Base-by-base conservation (phyloP, 495 filamentous ascomycete species). In the Xylaria acuta region DNA sequence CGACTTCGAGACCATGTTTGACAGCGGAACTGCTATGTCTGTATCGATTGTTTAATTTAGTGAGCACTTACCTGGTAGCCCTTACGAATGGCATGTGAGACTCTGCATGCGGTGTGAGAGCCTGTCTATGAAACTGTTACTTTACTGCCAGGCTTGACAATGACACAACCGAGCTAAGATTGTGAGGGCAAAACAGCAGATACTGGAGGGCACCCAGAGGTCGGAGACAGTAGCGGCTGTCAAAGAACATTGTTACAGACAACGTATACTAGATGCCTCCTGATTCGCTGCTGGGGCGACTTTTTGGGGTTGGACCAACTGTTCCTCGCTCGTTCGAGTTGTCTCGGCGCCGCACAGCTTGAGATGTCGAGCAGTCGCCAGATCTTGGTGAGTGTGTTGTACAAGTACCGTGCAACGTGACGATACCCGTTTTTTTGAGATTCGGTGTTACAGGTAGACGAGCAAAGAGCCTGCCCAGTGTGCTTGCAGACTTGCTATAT, bases 281-380 rank as follows among this genome's bases (percentile, higher is more conserved):
- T 47, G 38, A 53, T 56, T 64, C 49, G 58, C 30, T 20, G 43
- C 47, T n/a, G 18, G 7, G 7, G 18, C 63, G 5, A 25, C 0
- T 3, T 69, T 47, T 49, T 16, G 32, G 59, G 43, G 36, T 71
- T 22, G 18, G 38, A 30, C 58, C 32, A 25, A 43, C 30, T 70
- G 32, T 51, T 53, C 32, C 41, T 41, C 58, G 0, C 58, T 56
- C 58, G 36, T 34, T 40, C 32, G 27, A 41, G n/a, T 16, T 64
- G 69, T 64, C 49, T 64, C 59, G 69, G 69, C 45, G 47, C 45
- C 49, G 45, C 25, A 64, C 69, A 54, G 43, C 7, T 71, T 7
- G 22, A 53, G 59, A 64, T 43, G n/a, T 34, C 16, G 59, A 70
- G 64, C 49, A 40, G n/a, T 41, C 22, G 47, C 65, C 8, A 47